phyloP scores from a whole-genome alignment of 257 asterid species.

The Marsdenia floribunda region DNA sequence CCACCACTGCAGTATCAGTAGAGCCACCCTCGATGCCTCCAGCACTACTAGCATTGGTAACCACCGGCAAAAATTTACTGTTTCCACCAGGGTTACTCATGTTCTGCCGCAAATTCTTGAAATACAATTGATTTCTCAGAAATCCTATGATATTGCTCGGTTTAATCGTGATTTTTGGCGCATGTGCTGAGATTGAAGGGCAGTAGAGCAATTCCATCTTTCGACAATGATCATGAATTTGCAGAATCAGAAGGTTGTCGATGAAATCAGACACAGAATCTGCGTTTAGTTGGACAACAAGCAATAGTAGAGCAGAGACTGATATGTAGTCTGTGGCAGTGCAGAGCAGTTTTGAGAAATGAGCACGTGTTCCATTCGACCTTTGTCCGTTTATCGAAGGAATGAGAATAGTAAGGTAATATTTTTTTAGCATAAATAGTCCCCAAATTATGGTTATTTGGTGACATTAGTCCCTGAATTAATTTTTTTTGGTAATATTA shows the following conservation, averaged over 20 bases:
- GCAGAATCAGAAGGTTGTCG: not conserved
- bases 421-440: no score
- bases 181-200: not conserved
- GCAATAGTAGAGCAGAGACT: not conserved
- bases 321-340: not conserved
- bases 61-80: slow-evolving; percentile 8
- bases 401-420: no score
- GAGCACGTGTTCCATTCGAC: not conserved
- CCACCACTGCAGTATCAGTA: slow-evolving; percentile 54
- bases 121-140: not conserved
- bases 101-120: not conserved
- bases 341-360: not conserved
- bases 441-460: no score
- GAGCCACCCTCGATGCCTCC: slow-evolving; percentile 23
- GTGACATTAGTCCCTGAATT: no score
- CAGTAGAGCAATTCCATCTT: not conserved
- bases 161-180: not conserved
- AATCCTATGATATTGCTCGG: not conserved
- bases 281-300: not conserved
- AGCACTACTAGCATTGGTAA: slow-evolving; percentile 24
- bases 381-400: no score
- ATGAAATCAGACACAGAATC: not conserved
- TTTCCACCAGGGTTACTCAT: not conserved
- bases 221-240: not conserved
- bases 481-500: no score